Base-by-base conservation (phyloP, 2,329 filamentous ascomycete genomes). In the Aspergillus hiratsukae region DNA sequence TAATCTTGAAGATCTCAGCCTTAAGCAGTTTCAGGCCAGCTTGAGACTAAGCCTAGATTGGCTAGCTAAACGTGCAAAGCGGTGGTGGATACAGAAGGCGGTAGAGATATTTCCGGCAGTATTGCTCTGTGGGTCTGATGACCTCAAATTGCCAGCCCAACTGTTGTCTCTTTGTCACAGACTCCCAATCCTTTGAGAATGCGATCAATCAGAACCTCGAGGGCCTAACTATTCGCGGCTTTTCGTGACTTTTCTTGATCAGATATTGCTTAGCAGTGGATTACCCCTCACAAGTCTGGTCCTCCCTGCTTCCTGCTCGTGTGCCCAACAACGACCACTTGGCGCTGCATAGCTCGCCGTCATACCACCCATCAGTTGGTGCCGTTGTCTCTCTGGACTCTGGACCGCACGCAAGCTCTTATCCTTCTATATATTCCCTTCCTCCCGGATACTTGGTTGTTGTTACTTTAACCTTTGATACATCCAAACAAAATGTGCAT, bases 401-500 rank as follows among this genome's bases (percentile, higher is more conserved):
- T 11, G 43, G 11, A 46, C 21, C 21, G 19, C n/a, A 25, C 43
- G 10, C 23, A 11, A 23, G 3, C 21, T 23, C 11, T 7, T 17
- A 6, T 46, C 27, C 21, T 46, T 14, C 27, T 43, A 43, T 21
- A 43, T 25, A 23, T 46, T 23, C 25, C 2, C 3, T 7, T 25
- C 23, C 43, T 14, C 11, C 11, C 19, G 3, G 11, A 21, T 27
- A 46, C 7, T 27, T 46, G 1, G 9, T 23, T 7, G 21, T 50
- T 37, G 21, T 43, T 58, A 78, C 4, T 61, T 78, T 76, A 76
- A 11, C 66, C 78, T 10, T 60, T 77, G n/a, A 78, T 37, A 37
- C 31, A 3, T 17, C 31, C 31, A 77, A 72, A 75, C 49, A 52
- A 66, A 54, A 51, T 92, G 89, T 92, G 89, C 70, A 91, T 92